Evolutionary conservation across 129 eudicot genomes (phyloP), one percentile per base, ranked within the genome.

Genomic region (Centrapalus pauciflorus): DNA sequence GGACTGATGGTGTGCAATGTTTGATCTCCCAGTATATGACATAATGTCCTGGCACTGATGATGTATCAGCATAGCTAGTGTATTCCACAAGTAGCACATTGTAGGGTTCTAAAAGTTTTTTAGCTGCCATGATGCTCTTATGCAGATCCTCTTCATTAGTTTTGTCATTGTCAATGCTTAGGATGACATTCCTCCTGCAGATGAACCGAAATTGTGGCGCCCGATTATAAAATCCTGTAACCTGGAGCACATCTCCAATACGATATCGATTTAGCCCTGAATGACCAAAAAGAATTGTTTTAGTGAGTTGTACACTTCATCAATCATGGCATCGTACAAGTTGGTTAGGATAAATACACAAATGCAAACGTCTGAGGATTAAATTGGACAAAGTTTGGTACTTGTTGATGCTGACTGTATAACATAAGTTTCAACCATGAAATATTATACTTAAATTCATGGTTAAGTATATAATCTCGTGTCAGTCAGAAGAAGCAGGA

Each of bases 211-310:
- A 90, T 49, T 90, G 93, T 7, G 96, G 97, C 20, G 94, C 63
- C 7, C 63, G 66, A 66, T 90, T 87, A 69, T 90, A 84, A 77
- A 78, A 87, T 76, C 97, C 97, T 43, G 88, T 81, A 54, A 90
- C 97, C 75, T 81, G 95, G 49, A 90, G 97, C 75, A 90, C 97
- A 59, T 90, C 97, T 20, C 97, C 97, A 16, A 90, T 81, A 14
- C 95, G 84, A 55, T 90, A 90, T 28, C 97, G 74, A 55, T 87
- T 72, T 24, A 90, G 74, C 40, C 97, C 97, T 90, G 82, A 20
- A 51, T n/a, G n/a, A 29, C 12, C 43, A 33, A 24, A 29, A 37
- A 68, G 21, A 64, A n/a, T 8, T 16, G 37, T 55, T 37, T 54
- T 21, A 64, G 50, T 41, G 61, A 64, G 65, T 37, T 54, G 29